Evolutionary conservation across 2,329 filamentous ascomycete genomes (phyloP).

Genomic region (Amauroascus niger): DNA sequence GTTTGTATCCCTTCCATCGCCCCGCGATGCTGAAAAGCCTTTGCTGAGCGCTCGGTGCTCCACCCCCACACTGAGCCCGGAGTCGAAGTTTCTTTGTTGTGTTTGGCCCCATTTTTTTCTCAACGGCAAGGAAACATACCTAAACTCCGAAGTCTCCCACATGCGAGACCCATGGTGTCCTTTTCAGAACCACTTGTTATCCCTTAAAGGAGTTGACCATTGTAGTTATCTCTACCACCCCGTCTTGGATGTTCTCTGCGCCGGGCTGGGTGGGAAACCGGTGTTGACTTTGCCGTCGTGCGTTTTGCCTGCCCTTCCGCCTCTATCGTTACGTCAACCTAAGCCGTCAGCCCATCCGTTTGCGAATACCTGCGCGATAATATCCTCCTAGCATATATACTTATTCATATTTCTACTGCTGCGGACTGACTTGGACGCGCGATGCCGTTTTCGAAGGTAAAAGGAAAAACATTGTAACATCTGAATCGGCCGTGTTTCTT

Average conservation of each 20-base stretch:
- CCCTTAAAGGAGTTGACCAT: no score
- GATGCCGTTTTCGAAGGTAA: slow-evolving; percentile 6
- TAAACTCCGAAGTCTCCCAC: neutral
- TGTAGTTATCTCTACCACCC: neutral
- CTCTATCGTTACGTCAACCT: slow-evolving; percentile 8
- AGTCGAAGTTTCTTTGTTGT: neutral
- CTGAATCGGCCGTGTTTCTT: neutral
- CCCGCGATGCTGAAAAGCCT: neutral
- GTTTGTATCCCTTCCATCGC: neutral
- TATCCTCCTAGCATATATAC: neutral
- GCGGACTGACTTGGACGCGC: neutral
- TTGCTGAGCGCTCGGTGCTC: neutral
- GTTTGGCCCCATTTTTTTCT: neutral
- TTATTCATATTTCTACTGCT: neutral
- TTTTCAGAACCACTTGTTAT: no score
- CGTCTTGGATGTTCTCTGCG: neutral
- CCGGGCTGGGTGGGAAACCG: neutral
- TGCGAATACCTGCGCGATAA: neutral
- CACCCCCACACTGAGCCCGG: neutral
- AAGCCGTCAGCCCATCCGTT: slow-evolving; percentile 1
- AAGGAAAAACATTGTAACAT: slow-evolving; percentile 1
- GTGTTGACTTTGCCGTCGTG: neutral
- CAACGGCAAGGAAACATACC: neutral
- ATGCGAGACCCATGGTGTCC: no score
- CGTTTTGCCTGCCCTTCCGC: neutral